A percentile compares a stretch with the other conserved stretches of the same genome.
These are phyloP conservation scores for Kregervanrija delftensis DNA, from an alignment of 805 yeast species.

Conservation along the genomic window DNA sequence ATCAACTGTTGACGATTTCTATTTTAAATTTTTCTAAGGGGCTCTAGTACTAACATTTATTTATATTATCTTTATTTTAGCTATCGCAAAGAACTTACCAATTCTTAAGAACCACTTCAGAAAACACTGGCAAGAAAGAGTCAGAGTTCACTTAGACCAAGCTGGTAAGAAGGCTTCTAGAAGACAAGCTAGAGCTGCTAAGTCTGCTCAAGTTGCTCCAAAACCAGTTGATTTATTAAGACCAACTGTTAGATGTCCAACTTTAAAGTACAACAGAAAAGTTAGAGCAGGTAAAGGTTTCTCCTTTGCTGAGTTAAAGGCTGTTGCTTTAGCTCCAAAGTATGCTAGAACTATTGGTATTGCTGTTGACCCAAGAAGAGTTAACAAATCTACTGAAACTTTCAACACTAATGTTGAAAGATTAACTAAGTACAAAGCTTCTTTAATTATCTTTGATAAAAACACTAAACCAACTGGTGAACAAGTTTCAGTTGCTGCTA, in stretches of 20 bases:
- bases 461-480: slow-evolving; percentile 70
- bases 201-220: slow-evolving; percentile 95
- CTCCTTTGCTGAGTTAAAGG: slow-evolving; percentile 96
- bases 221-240: slow-evolving; percentile 94
- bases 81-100: slow-evolving; percentile 98
- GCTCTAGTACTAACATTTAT: slow-evolving; percentile 14
- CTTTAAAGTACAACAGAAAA: slow-evolving; percentile 98
- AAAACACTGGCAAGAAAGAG: slow-evolving; percentile 99
- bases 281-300: slow-evolving; percentile 99
- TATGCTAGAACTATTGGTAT: slow-evolving; percentile 98
- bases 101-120: slow-evolving; percentile 99
- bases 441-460: slow-evolving; percentile 94
- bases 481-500: slow-evolving; percentile 67
- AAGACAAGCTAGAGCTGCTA: slow-evolving; percentile 88
- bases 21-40: neutral
- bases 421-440: slow-evolving; percentile 92
- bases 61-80: slow-evolving; percentile 37
- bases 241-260: slow-evolving; percentile 98
- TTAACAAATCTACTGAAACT: slow-evolving; percentile 94
- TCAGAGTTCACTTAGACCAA: slow-evolving; percentile 99
- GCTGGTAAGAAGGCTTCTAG: slow-evolving; percentile 99
- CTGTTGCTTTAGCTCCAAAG: slow-evolving; percentile 88
- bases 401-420: slow-evolving; percentile 93
- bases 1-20: neutral
- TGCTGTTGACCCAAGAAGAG: slow-evolving; percentile 99